Percentiles rank a stretch among this genome's conserved stretches.
phyloP scores from a whole-genome alignment of 106 monocot species.

The Allium cepa region DNA sequence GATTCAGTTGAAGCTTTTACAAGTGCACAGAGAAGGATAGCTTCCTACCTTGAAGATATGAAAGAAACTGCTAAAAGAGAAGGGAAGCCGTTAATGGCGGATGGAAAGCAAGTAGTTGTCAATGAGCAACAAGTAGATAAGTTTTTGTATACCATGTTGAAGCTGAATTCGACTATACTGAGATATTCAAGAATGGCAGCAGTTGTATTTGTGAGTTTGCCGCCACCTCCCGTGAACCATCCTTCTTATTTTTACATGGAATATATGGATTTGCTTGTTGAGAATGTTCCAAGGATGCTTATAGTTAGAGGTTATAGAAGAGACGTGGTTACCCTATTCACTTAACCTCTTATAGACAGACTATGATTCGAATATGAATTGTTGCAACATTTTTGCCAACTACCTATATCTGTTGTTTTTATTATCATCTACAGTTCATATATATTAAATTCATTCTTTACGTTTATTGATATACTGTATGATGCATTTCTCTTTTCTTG shows the following conservation, averaged over 20 bases:
- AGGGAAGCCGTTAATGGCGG: conserved; percentile 62
- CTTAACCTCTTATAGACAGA: conserved; percentile 16
- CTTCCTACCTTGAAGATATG: conserved; percentile 65
- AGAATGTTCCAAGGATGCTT: conserved; percentile 85
- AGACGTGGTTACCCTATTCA: conserved; percentile 95
- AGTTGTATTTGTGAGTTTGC: conserved; percentile 91
- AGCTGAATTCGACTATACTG: conserved; percentile 83
- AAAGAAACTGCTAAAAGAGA: conserved; percentile 43
- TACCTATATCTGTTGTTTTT: too few relatives aligned
- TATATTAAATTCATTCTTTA: conserved; percentile 10
- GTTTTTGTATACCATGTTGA: conserved; percentile 87
- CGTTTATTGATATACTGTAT: too few relatives aligned
- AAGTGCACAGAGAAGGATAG: conserved; percentile 52
- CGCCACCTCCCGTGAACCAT: conserved; percentile 77
- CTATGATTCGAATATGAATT: not conserved
- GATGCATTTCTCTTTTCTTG: too few relatives aligned
- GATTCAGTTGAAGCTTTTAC: conserved; percentile 70
- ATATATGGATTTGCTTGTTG: conserved; percentile 95
- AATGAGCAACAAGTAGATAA: conserved; percentile 90
- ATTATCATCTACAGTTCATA: not conserved
- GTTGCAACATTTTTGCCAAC: not conserved
- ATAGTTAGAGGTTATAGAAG: conserved; percentile 90
- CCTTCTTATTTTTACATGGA: conserved; percentile 96
- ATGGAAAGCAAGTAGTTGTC: conserved; percentile 50
- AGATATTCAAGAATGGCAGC: conserved; percentile 92